Conservation (phyloP, 192 early-diverging fungal genomes). For the Coemansia sp. region DNA sequence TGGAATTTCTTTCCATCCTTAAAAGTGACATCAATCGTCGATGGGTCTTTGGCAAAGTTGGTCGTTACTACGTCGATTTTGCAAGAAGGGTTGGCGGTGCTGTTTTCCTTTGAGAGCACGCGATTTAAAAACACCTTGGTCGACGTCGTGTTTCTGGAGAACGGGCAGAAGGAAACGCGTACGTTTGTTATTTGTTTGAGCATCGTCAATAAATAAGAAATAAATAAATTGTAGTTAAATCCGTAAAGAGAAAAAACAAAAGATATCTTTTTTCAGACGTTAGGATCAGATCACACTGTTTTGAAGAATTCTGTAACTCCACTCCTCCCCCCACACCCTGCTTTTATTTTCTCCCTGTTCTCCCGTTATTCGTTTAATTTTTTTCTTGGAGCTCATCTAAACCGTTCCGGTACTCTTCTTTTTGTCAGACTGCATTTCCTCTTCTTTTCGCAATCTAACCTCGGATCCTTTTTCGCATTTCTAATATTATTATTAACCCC, state of each 20-base stretch:
- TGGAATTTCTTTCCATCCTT: slow-evolving; percentile 51
- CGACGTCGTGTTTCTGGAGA: slow-evolving; percentile 40
- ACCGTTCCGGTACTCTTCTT: neutral
- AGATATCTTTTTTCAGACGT: too few relatives aligned
- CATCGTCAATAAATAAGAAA: slow-evolving; percentile 19
- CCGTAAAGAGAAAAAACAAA: too few relatives aligned
- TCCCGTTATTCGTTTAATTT: neutral
- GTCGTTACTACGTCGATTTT: slow-evolving; percentile 48
- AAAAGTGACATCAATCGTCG: slow-evolving; percentile 45
- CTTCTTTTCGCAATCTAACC: neutral
- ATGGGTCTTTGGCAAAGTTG: slow-evolving; percentile 31
- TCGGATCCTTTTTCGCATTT: neutral
- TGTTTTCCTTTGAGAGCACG: slow-evolving; percentile 48
- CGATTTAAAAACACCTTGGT: slow-evolving; percentile 54
- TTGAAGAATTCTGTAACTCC: neutral
- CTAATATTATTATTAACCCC: neutral
- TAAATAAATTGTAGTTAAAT: slow-evolving; percentile 10
- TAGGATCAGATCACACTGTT: neutral
- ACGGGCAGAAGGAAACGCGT: slow-evolving; percentile 51
- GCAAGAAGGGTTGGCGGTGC: slow-evolving; percentile 46
- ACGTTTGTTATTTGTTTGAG: slow-evolving; percentile 55
- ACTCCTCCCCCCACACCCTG: neutral
- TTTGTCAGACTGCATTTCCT: slow-evolving; percentile 10
- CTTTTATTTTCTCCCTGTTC: neutral
- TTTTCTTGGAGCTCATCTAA: neutral